Percentiles rank a stretch among this genome's conserved stretches.
These are phyloP conservation scores for Cyanophora paradoxa DNA, from an alignment of 78 protist genomes.

Conservation along the genomic window DNA sequence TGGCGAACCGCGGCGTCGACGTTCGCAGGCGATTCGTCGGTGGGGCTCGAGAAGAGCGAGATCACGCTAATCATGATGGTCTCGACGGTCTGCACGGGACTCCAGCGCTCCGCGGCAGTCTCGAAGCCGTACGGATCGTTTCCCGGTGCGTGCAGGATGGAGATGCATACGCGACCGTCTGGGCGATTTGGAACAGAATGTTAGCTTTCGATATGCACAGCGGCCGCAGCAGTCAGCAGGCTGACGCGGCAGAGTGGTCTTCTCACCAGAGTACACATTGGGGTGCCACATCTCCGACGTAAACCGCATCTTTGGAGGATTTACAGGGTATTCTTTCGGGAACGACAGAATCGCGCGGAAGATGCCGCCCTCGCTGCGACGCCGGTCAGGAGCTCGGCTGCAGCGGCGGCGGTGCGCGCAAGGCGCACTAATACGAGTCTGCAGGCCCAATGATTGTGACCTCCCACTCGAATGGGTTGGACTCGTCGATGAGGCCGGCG, in stretches of 20 bases:
- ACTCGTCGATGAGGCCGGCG: slow-evolving; percentile 78
- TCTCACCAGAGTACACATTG: slow-evolving; percentile 23
- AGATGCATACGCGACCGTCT: slow-evolving; percentile 89
- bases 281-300: slow-evolving; percentile 82
- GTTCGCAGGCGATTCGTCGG: slow-evolving; percentile 93
- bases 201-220: too few species aligned
- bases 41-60: slow-evolving; percentile 84
- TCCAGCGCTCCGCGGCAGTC: slow-evolving; percentile 76
- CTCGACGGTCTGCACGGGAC: slow-evolving; percentile 76
- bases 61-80: slow-evolving; percentile 74
- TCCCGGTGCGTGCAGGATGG: slow-evolving; percentile 92
- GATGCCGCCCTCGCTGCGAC: slow-evolving; percentile 82
- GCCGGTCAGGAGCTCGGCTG: too few species aligned
- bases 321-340: slow-evolving; percentile 70
- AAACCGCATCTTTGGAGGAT: slow-evolving; percentile 84
- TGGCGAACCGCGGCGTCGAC: slow-evolving; percentile 81
- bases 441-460: slow-evolving; percentile 83
- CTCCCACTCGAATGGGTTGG: slow-evolving; percentile 83
- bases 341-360: slow-evolving; percentile 68
- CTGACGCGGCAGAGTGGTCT: too few species aligned
- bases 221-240: too few species aligned
- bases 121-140: slow-evolving; percentile 72
- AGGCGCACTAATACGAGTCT: slow-evolving; percentile 60
- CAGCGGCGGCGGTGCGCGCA: too few species aligned
- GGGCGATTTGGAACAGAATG: slow-evolving; percentile 45